phyloP scores from a whole-genome alignment of 257 asterid genomes.

The Hygrophila difformis region DNA sequence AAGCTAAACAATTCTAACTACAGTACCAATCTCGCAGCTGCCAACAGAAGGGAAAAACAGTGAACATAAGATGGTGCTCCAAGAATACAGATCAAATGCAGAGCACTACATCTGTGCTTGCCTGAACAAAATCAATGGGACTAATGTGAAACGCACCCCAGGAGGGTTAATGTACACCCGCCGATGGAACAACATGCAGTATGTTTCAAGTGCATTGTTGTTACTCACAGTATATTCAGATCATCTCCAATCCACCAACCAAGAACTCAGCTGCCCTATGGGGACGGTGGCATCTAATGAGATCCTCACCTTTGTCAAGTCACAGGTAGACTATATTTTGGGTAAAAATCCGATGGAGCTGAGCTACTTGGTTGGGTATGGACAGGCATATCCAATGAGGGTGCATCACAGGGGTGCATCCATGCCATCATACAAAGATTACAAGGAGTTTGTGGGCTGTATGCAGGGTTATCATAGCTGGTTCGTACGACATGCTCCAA shows the following conservation, averaged over 20 bases:
- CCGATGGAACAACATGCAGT: slow-evolving; percentile 77
- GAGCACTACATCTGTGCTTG: slow-evolving; percentile 56
- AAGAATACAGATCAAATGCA: slow-evolving; percentile 49
- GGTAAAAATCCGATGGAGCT: slow-evolving; percentile 54
- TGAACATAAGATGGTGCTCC: slow-evolving; percentile 23
- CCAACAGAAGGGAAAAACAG: slow-evolving; percentile 29
- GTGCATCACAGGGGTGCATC: slow-evolving; percentile 82
- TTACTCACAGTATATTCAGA: slow-evolving; percentile 48
- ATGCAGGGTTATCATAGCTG: slow-evolving; percentile 61
- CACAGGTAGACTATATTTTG: slow-evolving; percentile 56
- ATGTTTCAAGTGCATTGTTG: slow-evolving; percentile 38
- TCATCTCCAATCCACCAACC: slow-evolving; percentile 31
- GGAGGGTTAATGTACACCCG: slow-evolving; percentile 55
- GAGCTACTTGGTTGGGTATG: slow-evolving; percentile 79
- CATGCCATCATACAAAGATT: slow-evolving; percentile 27
- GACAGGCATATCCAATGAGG: slow-evolving; percentile 32
- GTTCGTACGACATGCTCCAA: slow-evolving; percentile 32
- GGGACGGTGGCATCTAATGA: slow-evolving; percentile 19
- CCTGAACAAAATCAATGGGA: slow-evolving; percentile 43
- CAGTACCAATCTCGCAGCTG: slow-evolving; percentile 22
- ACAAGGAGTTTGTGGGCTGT: slow-evolving; percentile 55
- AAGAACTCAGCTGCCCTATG: slow-evolving; percentile 26
- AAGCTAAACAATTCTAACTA: no score
- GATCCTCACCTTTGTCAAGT: slow-evolving; percentile 31
- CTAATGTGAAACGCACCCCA: slow-evolving; percentile 44